A percentile compares a stretch with the other conserved stretches of the same genome.
Conservation (phyloP, 108 stramenopile genomes). For the Fistulifera pelliculosa region DNA sequence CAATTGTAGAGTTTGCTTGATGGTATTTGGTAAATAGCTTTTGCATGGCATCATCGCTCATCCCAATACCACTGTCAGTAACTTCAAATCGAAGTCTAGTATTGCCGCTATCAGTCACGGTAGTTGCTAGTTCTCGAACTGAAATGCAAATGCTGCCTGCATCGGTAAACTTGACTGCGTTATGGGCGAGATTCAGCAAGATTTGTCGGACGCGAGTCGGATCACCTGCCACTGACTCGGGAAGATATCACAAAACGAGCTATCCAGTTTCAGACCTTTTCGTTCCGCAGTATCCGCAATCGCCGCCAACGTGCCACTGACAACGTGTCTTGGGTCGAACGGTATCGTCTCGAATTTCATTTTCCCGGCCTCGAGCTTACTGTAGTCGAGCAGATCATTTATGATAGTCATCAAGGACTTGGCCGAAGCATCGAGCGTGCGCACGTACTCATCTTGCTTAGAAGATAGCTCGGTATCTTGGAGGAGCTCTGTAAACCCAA, state of each 20-base stretch:
- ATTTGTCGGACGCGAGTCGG: conserved; percentile 53
- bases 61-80: conserved; percentile 46
- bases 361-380: conserved; percentile 44
- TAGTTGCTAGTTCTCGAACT: background rate
- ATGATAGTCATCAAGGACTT: conserved; percentile 34
- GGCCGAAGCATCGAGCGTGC: conserved; percentile 20
- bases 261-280: too few relatives aligned
- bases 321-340: conserved; percentile 27
- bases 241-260: conserved; percentile 3
- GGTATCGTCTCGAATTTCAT: conserved; percentile 39
- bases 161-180: conserved; percentile 54
- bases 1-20: conserved; percentile 32
- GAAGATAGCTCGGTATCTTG: conserved; percentile 17
- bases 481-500: conserved; percentile 49
- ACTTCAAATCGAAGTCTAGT: conserved; percentile 26
- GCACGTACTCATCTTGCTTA: conserved; percentile 30
- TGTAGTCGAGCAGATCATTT: conserved; percentile 39
- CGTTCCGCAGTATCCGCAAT: background rate
- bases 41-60: conserved; percentile 15
- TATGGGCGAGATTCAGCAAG: conserved; percentile 42
- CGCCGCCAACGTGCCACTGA: conserved; percentile 31
- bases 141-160: conserved; percentile 18
- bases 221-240: conserved; percentile 22
- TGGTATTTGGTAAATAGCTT: conserved; percentile 37
- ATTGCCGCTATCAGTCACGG: background rate